Percentiles rank a stretch among this genome's conserved stretches.
Evolutionary conservation across 192 early-diverging fungal genomes (phyloP).

Genomic region (Linnemannia hyalina): DNA sequence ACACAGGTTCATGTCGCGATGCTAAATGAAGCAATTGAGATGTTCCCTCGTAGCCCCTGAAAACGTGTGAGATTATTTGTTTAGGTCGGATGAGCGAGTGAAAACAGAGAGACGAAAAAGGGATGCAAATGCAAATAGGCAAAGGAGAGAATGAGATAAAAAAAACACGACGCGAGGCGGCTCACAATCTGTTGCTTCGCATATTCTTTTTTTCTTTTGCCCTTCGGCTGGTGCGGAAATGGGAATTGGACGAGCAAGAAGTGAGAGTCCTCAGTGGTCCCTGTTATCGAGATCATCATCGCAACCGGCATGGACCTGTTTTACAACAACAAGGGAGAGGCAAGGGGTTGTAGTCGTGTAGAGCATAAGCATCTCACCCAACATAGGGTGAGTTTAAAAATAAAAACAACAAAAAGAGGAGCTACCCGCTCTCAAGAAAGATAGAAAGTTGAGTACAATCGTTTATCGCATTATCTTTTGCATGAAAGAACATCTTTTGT

Average conservation of each 20-base stretch:
- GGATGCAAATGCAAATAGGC: neutral
- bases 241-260: neutral
- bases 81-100: neutral
- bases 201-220: neutral
- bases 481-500: slow-evolving; percentile 1
- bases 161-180: neutral
- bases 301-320: slow-evolving; percentile 7
- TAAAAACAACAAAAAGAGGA: neutral
- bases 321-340: neutral
- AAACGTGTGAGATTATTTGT: neutral
- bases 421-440: slow-evolving; percentile 1
- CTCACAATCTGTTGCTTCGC: slow-evolving; percentile 1
- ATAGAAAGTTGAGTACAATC: neutral
- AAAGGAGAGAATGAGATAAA: neutral
- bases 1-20: neutral
- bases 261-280: neutral
- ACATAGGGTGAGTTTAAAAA: neutral
- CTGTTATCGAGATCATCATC: slow-evolving; percentile 3
- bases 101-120: neutral
- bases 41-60: neutral
- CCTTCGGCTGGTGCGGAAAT: slow-evolving; percentile 1
- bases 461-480: slow-evolving; percentile 9
- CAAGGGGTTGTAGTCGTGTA: neutral
- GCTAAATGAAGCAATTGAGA: neutral
- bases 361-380: neutral